Evolutionary conservation across 2,329 filamentous ascomycete species (phyloP).

Genomic region (Zymoseptoria tritici): DNA sequence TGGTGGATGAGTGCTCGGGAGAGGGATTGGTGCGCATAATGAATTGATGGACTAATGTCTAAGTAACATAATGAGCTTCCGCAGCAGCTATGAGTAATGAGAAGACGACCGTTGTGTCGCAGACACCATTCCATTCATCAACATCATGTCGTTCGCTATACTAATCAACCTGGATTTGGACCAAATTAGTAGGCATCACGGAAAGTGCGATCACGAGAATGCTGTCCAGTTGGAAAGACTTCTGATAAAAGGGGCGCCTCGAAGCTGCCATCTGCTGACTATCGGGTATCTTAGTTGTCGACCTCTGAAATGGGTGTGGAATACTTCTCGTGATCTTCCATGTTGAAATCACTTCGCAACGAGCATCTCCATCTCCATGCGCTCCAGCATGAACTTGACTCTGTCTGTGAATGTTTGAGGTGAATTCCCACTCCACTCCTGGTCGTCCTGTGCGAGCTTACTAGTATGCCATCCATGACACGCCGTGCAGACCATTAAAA

Average conservation of each 20-base stretch:
- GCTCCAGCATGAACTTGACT: too few relatives aligned
- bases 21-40: not conserved
- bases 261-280: not conserved
- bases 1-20: not conserved
- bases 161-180: not conserved
- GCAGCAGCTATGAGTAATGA: too few relatives aligned
- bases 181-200: not conserved
- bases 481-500: too few relatives aligned
- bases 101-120: too few relatives aligned
- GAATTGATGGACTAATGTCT: not conserved
- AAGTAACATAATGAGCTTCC: not conserved
- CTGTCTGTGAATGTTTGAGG: too few relatives aligned
- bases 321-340: not conserved
- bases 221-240: not conserved
- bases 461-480: too few relatives aligned
- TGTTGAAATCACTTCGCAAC: too few relatives aligned
- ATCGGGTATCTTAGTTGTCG: not conserved
- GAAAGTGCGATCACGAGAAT: not conserved
- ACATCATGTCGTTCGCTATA: too few relatives aligned
- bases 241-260: not conserved
- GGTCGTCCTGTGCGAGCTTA: too few relatives aligned
- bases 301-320: not conserved
- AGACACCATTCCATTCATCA: too few relatives aligned
- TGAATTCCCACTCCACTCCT: too few relatives aligned
- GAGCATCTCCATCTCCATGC: too few relatives aligned